Evolutionary conservation across 495 filamentous ascomycete genomes (phyloP).

Genomic region (Tuber indicum): DNA sequence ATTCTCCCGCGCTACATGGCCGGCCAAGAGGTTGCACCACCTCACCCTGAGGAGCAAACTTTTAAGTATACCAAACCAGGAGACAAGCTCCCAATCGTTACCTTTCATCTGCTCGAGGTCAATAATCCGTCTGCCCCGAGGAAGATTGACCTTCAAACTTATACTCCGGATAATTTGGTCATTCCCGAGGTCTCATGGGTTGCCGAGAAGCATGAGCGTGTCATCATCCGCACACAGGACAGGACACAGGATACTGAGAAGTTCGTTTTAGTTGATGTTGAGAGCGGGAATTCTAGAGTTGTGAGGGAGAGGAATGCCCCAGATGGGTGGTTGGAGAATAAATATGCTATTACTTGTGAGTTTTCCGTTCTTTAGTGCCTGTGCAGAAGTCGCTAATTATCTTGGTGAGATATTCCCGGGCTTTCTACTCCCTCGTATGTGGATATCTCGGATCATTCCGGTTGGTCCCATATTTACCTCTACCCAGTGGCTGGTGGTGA

Average conservation of each 20-base stretch:
- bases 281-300: constrained; percentile 36
- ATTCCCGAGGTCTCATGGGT: constrained; percentile 56
- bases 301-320: constrained; percentile 51
- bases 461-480: constrained; percentile 54
- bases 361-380: background rate
- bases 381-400: constrained; percentile 15
- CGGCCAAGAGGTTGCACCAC: constrained; percentile 45
- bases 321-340: constrained; percentile 56
- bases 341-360: constrained; percentile 46
- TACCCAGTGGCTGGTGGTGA: constrained; percentile 48
- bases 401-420: constrained; percentile 41
- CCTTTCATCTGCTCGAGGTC: constrained; percentile 48
- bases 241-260: constrained; percentile 55
- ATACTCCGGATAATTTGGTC: constrained; percentile 49
- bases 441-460: constrained; percentile 53
- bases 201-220: constrained; percentile 48
- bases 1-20: constrained; percentile 55
- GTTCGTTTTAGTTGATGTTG: constrained; percentile 49
- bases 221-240: constrained; percentile 54
- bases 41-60: constrained; percentile 50
- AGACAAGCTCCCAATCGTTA: constrained; percentile 51
- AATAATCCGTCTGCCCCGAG: constrained; percentile 38
- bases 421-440: constrained; percentile 47
- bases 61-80: constrained; percentile 55
- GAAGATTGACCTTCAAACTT: constrained; percentile 46